Conservation (phyloP, 164 flowering plant species). For the Warburgia ugandensis region DNA sequence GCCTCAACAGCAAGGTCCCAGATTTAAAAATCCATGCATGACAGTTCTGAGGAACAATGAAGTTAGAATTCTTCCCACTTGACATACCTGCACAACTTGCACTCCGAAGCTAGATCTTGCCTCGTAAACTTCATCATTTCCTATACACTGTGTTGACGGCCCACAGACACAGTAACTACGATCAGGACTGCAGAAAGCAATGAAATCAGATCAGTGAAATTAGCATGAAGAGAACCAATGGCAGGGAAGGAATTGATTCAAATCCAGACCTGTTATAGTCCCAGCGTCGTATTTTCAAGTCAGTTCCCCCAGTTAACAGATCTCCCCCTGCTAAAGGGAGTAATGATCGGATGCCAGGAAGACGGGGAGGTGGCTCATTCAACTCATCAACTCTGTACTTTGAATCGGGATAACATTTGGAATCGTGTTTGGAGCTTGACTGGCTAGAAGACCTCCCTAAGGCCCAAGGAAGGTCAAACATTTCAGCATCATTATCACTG, state of each 20-base stretch:
- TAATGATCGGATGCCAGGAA: constrained; percentile 83
- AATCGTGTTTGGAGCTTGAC: constrained; percentile 46
- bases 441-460: constrained; percentile 57
- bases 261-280: constrained; percentile 69
- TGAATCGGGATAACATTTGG: constrained; percentile 39
- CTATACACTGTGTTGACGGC: constrained; percentile 60
- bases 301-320: constrained; percentile 58
- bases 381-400: constrained; percentile 82
- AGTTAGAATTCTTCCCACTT: neutral
- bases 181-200: constrained; percentile 57
- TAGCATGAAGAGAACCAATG: neutral
- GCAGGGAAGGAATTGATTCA: neutral
- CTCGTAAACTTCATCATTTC: constrained; percentile 72
- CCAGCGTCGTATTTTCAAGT: constrained; percentile 56
- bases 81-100: constrained; percentile 86
- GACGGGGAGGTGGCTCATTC: constrained; percentile 75
- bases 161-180: constrained; percentile 85
- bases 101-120: constrained; percentile 72
- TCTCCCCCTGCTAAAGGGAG: constrained; percentile 97
- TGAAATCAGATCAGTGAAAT: neutral
- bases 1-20: neutral
- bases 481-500: constrained; percentile 53
- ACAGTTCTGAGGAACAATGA: neutral
- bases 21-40: neutral
- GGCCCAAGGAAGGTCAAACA: constrained; percentile 72